Conservation (phyloP, 805 yeast genomes). For the Candida quercuum region DNA sequence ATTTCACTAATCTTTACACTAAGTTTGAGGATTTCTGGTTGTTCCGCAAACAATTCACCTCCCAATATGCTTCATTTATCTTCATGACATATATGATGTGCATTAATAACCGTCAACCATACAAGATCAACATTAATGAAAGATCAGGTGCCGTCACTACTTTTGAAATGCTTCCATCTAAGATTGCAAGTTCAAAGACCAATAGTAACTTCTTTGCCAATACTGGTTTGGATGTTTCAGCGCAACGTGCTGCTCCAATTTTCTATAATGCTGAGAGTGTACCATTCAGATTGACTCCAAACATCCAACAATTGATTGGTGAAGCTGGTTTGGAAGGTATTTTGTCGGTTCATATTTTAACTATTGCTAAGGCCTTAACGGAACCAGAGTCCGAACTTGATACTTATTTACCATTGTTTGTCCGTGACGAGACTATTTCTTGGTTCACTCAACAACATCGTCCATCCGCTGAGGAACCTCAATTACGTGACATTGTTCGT, state of each 20-base stretch:
- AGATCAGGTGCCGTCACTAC: slow-evolving; percentile 89
- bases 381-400: slow-evolving; percentile 92
- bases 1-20: slow-evolving; percentile 63
- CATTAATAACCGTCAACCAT: slow-evolving; percentile 89
- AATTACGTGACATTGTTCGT: slow-evolving; percentile 79
- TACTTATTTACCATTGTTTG: slow-evolving; percentile 87
- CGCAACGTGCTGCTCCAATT: slow-evolving; percentile 51
- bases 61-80: slow-evolving; percentile 89
- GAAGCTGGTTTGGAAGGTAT: slow-evolving; percentile 92
- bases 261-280: slow-evolving; percentile 90
- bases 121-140: slow-evolving; percentile 78
- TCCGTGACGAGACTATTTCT: slow-evolving; percentile 89
- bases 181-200: slow-evolving; percentile 48
- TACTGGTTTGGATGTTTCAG: slow-evolving; percentile 28
- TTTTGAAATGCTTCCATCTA: slow-evolving; percentile 91
- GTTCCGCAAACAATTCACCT: slow-evolving; percentile 90
- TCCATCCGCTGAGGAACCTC: slow-evolving; percentile 77
- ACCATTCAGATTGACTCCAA: slow-evolving; percentile 95
- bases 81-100: slow-evolving; percentile 94
- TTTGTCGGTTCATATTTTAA: slow-evolving; percentile 75
- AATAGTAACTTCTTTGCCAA: slow-evolving; percentile 30
- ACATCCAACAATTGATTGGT: slow-evolving; percentile 89
- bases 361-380: slow-evolving; percentile 80
- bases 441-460: slow-evolving; percentile 91
- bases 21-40: slow-evolving; percentile 94